Conservation (phyloP, 177 flowering plant species). For the Vitis hybrid region DNA sequence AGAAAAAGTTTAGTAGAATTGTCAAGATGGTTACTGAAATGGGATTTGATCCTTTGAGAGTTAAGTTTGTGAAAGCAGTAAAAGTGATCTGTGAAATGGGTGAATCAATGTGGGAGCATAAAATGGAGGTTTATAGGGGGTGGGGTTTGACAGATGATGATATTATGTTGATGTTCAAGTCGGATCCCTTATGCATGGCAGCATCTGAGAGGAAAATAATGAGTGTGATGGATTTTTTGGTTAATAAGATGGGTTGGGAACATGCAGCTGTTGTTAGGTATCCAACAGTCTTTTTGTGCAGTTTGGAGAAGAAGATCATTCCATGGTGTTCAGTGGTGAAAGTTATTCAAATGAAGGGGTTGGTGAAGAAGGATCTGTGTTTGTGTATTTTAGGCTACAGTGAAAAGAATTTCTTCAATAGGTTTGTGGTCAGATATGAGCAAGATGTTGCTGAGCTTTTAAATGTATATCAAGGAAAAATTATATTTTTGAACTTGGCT, state of each 20-base stretch:
- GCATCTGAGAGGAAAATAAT: too few relatives aligned
- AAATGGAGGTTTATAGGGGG: constrained; percentile 1
- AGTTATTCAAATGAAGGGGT: background rate
- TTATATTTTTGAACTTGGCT: background rate
- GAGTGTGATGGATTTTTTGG: too few relatives aligned
- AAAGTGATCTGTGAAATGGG: background rate
- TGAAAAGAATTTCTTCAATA: background rate
- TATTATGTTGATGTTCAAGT: too few relatives aligned
- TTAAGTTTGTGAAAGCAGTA: background rate
- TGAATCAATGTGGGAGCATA: background rate
- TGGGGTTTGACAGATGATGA: too few relatives aligned
- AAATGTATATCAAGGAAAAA: background rate
- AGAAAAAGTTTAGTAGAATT: background rate
- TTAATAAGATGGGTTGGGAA: too few relatives aligned
- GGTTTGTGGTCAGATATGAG: constrained; percentile 3
- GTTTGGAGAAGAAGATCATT: constrained; percentile 4
- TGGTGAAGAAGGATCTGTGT: background rate
- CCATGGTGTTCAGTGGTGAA: constrained; percentile 1
- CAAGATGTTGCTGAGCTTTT: background rate
- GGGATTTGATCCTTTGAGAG: constrained; percentile 10
- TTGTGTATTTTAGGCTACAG: background rate
- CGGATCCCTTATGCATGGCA: too few relatives aligned
- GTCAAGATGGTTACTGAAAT: constrained; percentile 8
- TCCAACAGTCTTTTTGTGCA: too few relatives aligned
- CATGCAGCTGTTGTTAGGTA: too few relatives aligned